Percentiles rank a stretch among this genome's conserved stretches.
Evolutionary conservation across 164 flowering plant species (phyloP).

Genomic region (Nymphaea colorata): DNA sequence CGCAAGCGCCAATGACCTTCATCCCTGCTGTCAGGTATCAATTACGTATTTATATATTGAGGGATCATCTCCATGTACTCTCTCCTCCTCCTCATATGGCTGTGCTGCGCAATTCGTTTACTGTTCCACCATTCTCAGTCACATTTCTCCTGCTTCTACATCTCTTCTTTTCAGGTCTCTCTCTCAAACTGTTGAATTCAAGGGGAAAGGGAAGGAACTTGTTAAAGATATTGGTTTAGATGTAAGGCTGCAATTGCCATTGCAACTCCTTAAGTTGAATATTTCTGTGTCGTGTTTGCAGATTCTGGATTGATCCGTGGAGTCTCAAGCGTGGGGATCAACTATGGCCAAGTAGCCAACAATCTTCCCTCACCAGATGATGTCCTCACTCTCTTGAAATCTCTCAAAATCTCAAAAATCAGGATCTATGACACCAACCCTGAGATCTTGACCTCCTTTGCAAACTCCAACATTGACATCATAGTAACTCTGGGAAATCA

Average conservation of each 20-base stretch:
- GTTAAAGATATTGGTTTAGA: too few species aligned
- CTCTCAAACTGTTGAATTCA: too few species aligned
- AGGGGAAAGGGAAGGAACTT: too few species aligned
- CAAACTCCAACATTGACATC: constrained; percentile 58
- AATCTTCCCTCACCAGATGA: constrained; percentile 68
- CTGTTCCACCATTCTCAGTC: too few species aligned
- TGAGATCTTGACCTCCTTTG: constrained; percentile 56
- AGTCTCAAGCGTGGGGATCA: constrained; percentile 59
- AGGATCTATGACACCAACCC: constrained; percentile 95
- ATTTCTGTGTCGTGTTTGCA: constrained; percentile 7
- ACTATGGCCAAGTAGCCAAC: constrained; percentile 85
- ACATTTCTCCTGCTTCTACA: too few species aligned
- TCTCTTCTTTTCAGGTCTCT: too few species aligned
- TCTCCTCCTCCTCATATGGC: too few species aligned
- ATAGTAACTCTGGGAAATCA: constrained; percentile 70
- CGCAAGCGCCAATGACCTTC: too few species aligned
- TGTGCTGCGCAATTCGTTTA: too few species aligned
- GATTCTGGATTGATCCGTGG: constrained; percentile 22
- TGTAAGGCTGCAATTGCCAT: not conserved
- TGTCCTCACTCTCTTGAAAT: constrained; percentile 38
- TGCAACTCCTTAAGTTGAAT: not conserved
- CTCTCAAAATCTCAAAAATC: constrained; percentile 47
- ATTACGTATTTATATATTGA: too few species aligned
- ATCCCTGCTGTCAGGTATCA: too few species aligned
- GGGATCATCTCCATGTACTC: too few species aligned